A percentile compares a stretch with the other conserved stretches of the same genome.
These are phyloP conservation scores for Tetradesmus obliquus DNA, from an alignment of 139 green algal species.

Conservation along the genomic window DNA sequence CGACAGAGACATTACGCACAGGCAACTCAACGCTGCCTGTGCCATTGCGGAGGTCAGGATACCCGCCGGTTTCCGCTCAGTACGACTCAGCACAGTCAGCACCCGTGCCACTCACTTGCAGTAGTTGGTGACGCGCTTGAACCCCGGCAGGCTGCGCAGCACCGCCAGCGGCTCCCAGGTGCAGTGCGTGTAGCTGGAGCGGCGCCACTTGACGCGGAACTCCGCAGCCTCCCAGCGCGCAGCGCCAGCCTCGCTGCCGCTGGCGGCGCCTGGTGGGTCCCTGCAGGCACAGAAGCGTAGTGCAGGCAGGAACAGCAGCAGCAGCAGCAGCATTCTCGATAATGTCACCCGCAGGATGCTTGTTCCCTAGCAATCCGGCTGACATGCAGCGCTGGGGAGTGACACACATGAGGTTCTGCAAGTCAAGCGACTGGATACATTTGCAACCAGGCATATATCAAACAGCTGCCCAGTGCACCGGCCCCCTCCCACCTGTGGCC, in stretches of 20 bases:
- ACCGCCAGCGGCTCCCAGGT: conserved; percentile 78
- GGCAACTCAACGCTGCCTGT: no score
- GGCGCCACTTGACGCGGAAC: conserved; percentile 95
- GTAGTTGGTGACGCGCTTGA: conserved; percentile 97
- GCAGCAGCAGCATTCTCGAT: background rate
- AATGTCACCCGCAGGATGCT: background rate
- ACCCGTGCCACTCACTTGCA: conserved; percentile 68
- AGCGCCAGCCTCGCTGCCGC: conserved; percentile 46
- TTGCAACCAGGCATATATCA: background rate
- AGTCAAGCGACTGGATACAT: background rate
- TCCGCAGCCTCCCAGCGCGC: conserved; percentile 72
- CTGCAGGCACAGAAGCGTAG: conserved; percentile 43
- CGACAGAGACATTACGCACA: no score
- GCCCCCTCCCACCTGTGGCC: conserved; percentile 64
- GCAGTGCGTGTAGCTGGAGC: conserved; percentile 88
- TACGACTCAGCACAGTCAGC: conserved; percentile 62
- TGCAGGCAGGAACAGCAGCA: background rate
- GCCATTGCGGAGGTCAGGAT: no score
- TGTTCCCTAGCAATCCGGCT: no score
- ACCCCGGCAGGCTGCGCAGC: conserved; percentile 80
- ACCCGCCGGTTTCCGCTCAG: conserved; percentile 29
- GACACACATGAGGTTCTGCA: background rate
- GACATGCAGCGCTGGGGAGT: no score
- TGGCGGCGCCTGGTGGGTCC: conserved; percentile 51
- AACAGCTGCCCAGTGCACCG: background rate